Evolutionary conservation across 129 eudicot species (phyloP), one percentile per base, ranked within the genome.

Genomic region (Helianthus tuberosus): DNA sequence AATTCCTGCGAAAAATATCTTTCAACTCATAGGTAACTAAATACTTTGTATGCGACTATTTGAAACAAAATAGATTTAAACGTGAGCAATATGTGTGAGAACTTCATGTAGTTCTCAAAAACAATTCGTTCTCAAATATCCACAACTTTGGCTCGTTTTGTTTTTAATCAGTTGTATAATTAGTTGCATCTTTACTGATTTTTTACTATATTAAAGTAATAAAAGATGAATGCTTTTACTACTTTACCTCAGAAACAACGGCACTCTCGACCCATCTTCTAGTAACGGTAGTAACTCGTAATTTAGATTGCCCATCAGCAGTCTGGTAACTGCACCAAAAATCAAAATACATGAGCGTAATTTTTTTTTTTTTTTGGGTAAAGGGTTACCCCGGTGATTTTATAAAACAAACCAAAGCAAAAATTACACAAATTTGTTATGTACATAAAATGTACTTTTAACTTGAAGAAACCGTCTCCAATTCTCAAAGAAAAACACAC

Each of bases 181-280:
- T 64, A 39, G 50, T 39, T 64, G 13, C 50, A 64, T 64, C 11
- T 39, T 62, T 8, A 64, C 29, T 13, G 8, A 64, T 3, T 36
- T 38, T 3, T 35, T 39, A 64, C 14, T 64, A n/a, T 64, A 64
- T 15, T 23, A 64, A 64, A 64, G 68, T 20, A 61, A 61, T 27
- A 36, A 64, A 39, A 36, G 0, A 58, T 13, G 4, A 47, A 14
- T 2, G 25, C 43, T 47, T 68, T 55, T 41, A 79, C 55, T 38
- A 39, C 27, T 70, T 64, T 71, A 92, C 98, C 98, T 89, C 98
- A 13, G 90, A 83, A 65, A 88, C 88, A 75, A 78, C 79, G 47
- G 86, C 79, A 78, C 84, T 84, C 62, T 92, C 96, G 8, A 85
- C 85, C 98, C 98, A 92, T 75, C 88, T 83, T 86, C 93, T 87